Percentiles rank a stretch among this genome's conserved stretches.
phyloP scores from a whole-genome alignment of 192 early-diverging fungal genomes.

The Backusella luteola region DNA sequence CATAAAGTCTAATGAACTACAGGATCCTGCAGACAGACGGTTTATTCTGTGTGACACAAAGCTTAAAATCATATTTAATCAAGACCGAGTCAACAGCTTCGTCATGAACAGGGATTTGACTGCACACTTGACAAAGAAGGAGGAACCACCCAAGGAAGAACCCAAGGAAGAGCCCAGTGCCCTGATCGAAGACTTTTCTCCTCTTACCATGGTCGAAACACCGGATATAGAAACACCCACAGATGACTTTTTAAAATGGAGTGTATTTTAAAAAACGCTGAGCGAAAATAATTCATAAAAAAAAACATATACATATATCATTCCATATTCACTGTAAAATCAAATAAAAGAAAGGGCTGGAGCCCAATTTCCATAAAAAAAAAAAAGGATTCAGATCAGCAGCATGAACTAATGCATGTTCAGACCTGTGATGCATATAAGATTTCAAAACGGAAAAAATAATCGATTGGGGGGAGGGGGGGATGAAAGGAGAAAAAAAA shows the following conservation, averaged over 20 bases:
- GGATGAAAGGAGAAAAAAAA: background rate
- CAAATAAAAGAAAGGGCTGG: background rate
- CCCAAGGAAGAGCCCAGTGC: background rate
- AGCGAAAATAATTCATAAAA: background rate
- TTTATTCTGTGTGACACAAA: constrained; percentile 52
- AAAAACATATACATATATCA: background rate
- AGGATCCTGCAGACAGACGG: constrained; percentile 52
- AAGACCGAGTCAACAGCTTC: constrained; percentile 54
- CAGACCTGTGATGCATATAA: background rate
- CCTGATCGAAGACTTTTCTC: background rate
- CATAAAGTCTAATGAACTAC: constrained; percentile 56
- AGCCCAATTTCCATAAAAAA: background rate
- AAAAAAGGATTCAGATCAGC: background rate
- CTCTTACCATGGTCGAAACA: constrained; percentile 2
- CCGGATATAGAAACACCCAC: constrained; percentile 9
- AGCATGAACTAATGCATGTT: background rate
- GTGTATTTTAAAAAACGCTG: constrained; percentile 4
- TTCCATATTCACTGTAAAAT: constrained; percentile 3
- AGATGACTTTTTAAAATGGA: constrained; percentile 8
- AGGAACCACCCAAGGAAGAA: background rate
- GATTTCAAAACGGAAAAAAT: background rate
- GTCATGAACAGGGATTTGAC: constrained; percentile 60
- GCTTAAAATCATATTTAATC: constrained; percentile 46
- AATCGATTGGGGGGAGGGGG: background rate
- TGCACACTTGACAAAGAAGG: constrained; percentile 49